Evolutionary conservation across 2,329 filamentous ascomycete genomes (phyloP).

Genomic region (Truncatella angustata): DNA sequence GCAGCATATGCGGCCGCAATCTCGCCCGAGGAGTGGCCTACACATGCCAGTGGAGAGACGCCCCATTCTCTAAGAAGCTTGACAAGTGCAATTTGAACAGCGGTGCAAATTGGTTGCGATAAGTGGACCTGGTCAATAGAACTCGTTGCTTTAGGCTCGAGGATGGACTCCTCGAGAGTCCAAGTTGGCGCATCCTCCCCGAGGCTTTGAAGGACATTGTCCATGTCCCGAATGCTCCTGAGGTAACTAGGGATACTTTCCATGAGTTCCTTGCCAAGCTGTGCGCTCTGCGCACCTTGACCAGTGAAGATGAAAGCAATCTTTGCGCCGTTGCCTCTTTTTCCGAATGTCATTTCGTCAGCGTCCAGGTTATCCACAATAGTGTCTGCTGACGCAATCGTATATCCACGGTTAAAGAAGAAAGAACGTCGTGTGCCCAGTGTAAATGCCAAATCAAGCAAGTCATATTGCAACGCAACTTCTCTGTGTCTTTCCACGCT

Average conservation of each 20-base stretch:
- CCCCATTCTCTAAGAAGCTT: not conserved
- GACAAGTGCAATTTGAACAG: not conserved
- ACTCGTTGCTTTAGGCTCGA: not conserved
- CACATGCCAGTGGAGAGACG: not conserved
- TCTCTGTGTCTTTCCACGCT: not conserved
- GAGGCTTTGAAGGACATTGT: not conserved
- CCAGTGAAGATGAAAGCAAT: constrained; percentile 8
- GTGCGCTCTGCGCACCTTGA: constrained; percentile 10
- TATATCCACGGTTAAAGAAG: not conserved
- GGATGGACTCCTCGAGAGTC: not conserved
- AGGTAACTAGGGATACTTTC: not conserved
- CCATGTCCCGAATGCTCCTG: not conserved
- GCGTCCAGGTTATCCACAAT: not conserved
- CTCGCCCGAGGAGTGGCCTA: not conserved
- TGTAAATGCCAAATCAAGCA: not conserved
- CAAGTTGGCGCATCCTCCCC: not conserved
- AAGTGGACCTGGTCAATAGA: not conserved
- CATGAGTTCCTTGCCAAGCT: constrained; percentile 12
- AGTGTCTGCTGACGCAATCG: not conserved
- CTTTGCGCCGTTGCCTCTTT: not conserved
- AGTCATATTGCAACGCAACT: not conserved
- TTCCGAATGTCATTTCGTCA: not conserved
- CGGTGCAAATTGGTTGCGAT: not conserved
- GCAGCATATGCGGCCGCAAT: not conserved
- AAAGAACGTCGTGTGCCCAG: not conserved